These are phyloP conservation scores for Coemansia sp. DNA, from an alignment of 192 early-diverging fungal genomes.

Conservation along the genomic window DNA sequence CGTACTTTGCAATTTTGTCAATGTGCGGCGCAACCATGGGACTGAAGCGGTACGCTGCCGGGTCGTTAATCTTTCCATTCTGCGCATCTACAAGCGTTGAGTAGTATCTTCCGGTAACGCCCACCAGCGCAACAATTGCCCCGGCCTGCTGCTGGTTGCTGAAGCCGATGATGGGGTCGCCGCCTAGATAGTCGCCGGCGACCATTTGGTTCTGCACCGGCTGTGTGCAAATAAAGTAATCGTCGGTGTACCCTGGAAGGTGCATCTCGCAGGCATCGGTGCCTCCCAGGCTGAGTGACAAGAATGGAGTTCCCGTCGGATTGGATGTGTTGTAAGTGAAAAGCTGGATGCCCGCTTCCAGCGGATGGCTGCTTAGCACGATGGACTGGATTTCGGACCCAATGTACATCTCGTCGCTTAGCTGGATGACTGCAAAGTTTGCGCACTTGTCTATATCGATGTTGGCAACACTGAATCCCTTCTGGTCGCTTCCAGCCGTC, in stretches of 20 bases:
- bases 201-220: slow-evolving; percentile 36
- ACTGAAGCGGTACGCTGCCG: slow-evolving; percentile 41
- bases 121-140: slow-evolving; percentile 32
- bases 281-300: slow-evolving; percentile 27
- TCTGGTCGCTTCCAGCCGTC: slow-evolving; percentile 1
- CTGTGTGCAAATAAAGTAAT: slow-evolving; percentile 35
- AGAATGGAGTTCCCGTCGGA: slow-evolving; percentile 16
- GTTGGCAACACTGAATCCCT: slow-evolving; percentile 15
- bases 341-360: slow-evolving; percentile 7
- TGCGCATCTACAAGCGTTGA: slow-evolving; percentile 24
- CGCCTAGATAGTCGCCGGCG: slow-evolving; percentile 37
- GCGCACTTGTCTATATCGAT: slow-evolving; percentile 32
- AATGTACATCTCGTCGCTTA: slow-evolving; percentile 15
- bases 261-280: slow-evolving; percentile 19
- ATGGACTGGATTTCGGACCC: slow-evolving; percentile 23
- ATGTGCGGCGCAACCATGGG: slow-evolving; percentile 27
- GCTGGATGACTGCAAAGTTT: slow-evolving; percentile 42
- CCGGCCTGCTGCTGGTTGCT: slow-evolving; percentile 17
- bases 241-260: slow-evolving; percentile 16
- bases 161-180: slow-evolving; percentile 47
- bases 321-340: slow-evolving; percentile 33
- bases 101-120: slow-evolving; percentile 43
- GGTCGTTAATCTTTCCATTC: slow-evolving; percentile 28
- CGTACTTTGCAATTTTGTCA: slow-evolving; percentile 16
- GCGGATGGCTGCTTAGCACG: slow-evolving; percentile 21